These are phyloP conservation scores for Sungouiella blattae DNA, from an alignment of 805 yeast genomes.

Conservation along the genomic window DNA sequence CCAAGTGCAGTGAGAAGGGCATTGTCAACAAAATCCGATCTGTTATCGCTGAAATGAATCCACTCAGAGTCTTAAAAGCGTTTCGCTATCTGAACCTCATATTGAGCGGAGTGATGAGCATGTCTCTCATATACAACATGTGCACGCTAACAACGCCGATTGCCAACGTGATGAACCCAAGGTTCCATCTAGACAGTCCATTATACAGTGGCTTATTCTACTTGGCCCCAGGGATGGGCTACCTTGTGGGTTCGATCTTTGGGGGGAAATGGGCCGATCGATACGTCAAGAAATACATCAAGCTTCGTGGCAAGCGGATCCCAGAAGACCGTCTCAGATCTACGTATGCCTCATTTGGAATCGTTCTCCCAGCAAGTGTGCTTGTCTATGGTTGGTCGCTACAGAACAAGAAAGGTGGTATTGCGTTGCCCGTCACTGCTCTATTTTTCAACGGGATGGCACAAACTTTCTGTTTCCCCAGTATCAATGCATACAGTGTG, in stretches of 20 bases:
- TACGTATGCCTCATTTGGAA: conserved; percentile 35
- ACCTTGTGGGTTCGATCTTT: conserved; percentile 42
- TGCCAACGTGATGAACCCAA: conserved; percentile 51
- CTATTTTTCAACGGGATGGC: conserved; percentile 48
- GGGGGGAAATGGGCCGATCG: conserved; percentile 52
- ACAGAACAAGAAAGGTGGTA: conserved; percentile 49
- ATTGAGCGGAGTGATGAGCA: conserved; percentile 41
- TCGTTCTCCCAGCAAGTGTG: conserved; percentile 43
- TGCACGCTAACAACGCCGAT: conserved; percentile 52
- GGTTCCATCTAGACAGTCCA: conserved; percentile 48
- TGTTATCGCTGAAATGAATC: conserved; percentile 29
- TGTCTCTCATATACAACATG: conserved; percentile 46
- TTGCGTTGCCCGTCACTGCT: conserved; percentile 49
- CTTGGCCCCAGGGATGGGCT: conserved; percentile 55
- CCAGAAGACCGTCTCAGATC: conserved; percentile 53
- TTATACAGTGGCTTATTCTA: conserved; percentile 51
- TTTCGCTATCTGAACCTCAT: conserved; percentile 41
- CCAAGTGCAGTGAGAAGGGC: too few species aligned
- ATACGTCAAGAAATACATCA: conserved; percentile 42
- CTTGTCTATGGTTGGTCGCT: conserved; percentile 55
- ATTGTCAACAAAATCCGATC: background rate
- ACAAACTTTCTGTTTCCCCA: conserved; percentile 51
- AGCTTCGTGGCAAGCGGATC: conserved; percentile 39
- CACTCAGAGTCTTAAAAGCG: conserved; percentile 41
- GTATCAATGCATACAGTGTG: conserved; percentile 54